These are phyloP conservation scores for Cryptococcus sp. DNA, from an alignment of 1,284 basidiomycete genomes.

Conservation along the genomic window DNA sequence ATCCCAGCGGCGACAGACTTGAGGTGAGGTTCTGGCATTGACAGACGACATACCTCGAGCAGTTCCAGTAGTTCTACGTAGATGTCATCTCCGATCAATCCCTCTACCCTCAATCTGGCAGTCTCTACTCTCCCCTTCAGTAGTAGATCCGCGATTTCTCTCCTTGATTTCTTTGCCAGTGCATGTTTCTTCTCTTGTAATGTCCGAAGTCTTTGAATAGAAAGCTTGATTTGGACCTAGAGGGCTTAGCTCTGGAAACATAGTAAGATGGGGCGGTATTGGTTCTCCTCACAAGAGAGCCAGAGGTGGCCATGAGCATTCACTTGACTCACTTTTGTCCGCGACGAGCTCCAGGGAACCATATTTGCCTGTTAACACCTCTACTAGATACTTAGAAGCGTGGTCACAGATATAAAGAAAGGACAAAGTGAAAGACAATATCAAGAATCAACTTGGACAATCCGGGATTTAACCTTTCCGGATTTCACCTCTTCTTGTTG, in stretches of 20 bases:
- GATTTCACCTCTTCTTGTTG: no score
- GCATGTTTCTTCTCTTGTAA: constrained; percentile 91
- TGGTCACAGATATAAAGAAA: no score
- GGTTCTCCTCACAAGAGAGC: no score
- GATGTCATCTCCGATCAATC: constrained; percentile 47
- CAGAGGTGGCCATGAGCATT: no score
- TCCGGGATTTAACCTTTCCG: no score
- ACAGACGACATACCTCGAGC: constrained; percentile 56
- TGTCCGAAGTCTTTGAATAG: constrained; percentile 82
- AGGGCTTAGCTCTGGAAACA: not conserved
- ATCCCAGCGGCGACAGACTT: not conserved
- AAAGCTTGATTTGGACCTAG: constrained; percentile 54
- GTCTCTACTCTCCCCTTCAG: constrained; percentile 44
- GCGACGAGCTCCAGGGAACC: constrained; percentile 37
- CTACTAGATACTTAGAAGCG: no score
- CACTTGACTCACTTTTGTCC: constrained; percentile 20
- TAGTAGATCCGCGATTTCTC: constrained; percentile 48
- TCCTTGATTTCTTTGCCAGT: constrained; percentile 64
- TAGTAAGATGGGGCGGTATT: not conserved
- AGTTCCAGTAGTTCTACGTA: constrained; percentile 75
- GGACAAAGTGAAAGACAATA: no score
- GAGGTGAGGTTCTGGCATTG: not conserved
- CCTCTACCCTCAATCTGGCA: constrained; percentile 42
- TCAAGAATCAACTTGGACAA: no score
- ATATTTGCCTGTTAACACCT: constrained; percentile 8